phyloP scores from a whole-genome alignment of 805 yeast species.

The Barnettozyma populi region DNA sequence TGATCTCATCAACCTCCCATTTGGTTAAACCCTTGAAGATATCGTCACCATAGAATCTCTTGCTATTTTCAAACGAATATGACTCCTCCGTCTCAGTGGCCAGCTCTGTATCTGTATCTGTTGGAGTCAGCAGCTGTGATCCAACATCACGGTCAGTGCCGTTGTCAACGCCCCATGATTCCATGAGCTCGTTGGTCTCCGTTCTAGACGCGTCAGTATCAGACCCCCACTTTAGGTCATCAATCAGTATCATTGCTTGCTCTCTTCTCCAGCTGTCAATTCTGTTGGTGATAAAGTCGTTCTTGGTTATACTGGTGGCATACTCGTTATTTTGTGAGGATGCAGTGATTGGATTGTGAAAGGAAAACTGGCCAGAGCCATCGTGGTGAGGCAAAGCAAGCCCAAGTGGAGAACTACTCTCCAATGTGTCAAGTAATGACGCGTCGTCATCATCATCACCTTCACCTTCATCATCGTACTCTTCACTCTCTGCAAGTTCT shows the following conservation, averaged over 20 bases:
- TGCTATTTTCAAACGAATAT: slow-evolving; percentile 1
- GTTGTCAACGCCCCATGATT: slow-evolving; percentile 32
- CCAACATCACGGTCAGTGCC: neutral
- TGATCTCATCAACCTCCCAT: slow-evolving; percentile 23
- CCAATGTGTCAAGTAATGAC: slow-evolving; percentile 23
- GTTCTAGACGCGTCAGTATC: slow-evolving; percentile 4
- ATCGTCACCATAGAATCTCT: slow-evolving; percentile 26
- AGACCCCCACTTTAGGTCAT: slow-evolving; percentile 17
- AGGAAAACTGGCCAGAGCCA: slow-evolving; percentile 14
- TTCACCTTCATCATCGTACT: slow-evolving; percentile 10
- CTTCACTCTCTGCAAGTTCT: slow-evolving; percentile 4
- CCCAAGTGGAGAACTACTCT: slow-evolving; percentile 7
- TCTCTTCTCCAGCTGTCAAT: slow-evolving; percentile 27
- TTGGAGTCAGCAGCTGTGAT: neutral
- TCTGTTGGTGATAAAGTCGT: slow-evolving; percentile 21
- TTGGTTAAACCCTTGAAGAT: slow-evolving; percentile 15
- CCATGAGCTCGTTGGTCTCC: slow-evolving; percentile 21
- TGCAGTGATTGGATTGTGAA: neutral
- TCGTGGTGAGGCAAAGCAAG: slow-evolving; percentile 17
- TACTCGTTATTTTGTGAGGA: neutral
- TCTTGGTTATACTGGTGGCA: slow-evolving; percentile 10
- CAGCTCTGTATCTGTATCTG: neutral
- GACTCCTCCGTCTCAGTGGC: slow-evolving; percentile 6
- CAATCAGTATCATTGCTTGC: slow-evolving; percentile 21
- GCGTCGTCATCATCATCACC: slow-evolving; percentile 24